Percentiles rank a stretch among this genome's conserved stretches.
phyloP scores from a whole-genome alignment of 129 eudicot species.

The Arctium lappa region DNA sequence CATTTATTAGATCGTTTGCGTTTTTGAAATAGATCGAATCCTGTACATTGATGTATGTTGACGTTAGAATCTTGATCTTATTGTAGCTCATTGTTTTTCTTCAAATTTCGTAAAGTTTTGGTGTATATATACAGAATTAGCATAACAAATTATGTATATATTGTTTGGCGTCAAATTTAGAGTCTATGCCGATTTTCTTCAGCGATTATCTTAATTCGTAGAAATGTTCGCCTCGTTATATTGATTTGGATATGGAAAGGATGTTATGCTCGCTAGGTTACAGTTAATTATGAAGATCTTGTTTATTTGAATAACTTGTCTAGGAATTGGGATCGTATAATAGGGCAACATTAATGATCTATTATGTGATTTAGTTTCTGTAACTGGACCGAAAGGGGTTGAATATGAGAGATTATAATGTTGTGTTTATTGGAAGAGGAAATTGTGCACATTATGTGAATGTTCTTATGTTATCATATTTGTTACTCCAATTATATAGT shows the following conservation, averaged over 20 bases:
- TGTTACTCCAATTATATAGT: background rate
- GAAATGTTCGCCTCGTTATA: background rate
- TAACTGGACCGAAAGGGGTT: background rate
- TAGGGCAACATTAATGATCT: background rate
- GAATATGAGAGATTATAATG: background rate
- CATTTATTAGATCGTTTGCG: constrained; percentile 5
- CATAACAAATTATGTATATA: background rate
- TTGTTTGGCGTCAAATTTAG: background rate
- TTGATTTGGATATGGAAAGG: background rate
- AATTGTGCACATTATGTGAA: background rate
- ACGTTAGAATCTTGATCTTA: constrained; percentile 4
- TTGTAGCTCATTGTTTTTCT: background rate
- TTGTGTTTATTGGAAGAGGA: background rate
- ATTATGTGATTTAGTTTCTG: background rate
- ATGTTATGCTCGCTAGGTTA: background rate
- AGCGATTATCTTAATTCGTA: background rate
- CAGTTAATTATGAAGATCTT: background rate
- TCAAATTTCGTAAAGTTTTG: background rate
- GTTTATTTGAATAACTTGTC: background rate
- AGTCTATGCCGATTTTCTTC: background rate
- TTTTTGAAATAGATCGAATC: constrained; percentile 10
- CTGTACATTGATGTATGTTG: background rate
- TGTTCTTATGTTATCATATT: background rate
- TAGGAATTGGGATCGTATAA: background rate
- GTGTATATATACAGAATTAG: background rate